These are phyloP conservation scores for Monilinia polystroma DNA, from an alignment of 2,329 filamentous ascomycete genomes.

Conservation along the genomic window DNA sequence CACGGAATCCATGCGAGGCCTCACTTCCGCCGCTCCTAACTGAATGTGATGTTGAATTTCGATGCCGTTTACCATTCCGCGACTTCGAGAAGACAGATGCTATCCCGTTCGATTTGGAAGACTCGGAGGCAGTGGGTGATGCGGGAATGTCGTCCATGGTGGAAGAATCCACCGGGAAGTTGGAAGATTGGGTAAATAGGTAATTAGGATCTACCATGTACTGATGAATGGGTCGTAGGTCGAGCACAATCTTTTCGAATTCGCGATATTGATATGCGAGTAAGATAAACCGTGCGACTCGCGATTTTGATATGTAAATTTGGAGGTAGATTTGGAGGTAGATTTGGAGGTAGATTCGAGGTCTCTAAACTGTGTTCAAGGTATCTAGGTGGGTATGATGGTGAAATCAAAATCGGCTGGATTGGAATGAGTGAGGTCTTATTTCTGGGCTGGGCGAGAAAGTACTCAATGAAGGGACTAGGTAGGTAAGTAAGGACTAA, in stretches of 20 bases:
- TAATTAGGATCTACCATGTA: background rate
- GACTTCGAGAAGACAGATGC: slow-evolving; percentile 35
- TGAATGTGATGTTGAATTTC: slow-evolving; percentile 34
- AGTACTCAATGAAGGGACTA: no score
- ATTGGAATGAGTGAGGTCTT: background rate
- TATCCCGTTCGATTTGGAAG: slow-evolving; percentile 32
- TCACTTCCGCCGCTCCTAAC: slow-evolving; percentile 35
- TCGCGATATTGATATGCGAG: background rate
- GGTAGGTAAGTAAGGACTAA: background rate
- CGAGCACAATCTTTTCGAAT: background rate
- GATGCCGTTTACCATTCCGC: slow-evolving; percentile 30
- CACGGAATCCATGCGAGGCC: slow-evolving; percentile 28
- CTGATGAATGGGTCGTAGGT: background rate
- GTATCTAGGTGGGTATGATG: background rate
- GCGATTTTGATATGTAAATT: background rate
- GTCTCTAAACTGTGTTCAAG: background rate
- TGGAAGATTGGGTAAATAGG: background rate
- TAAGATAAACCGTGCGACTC: background rate
- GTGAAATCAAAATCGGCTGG: background rate
- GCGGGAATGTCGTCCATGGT: slow-evolving; percentile 19
- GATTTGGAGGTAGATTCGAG: background rate
- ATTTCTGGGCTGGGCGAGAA: background rate
- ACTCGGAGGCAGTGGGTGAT: slow-evolving; percentile 26
- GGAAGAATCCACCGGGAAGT: slow-evolving; percentile 3
- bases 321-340: no score